Base-by-base conservation (phyloP, 1,284 basidiomycete genomes). In the Spongispora temasekensis region DNA sequence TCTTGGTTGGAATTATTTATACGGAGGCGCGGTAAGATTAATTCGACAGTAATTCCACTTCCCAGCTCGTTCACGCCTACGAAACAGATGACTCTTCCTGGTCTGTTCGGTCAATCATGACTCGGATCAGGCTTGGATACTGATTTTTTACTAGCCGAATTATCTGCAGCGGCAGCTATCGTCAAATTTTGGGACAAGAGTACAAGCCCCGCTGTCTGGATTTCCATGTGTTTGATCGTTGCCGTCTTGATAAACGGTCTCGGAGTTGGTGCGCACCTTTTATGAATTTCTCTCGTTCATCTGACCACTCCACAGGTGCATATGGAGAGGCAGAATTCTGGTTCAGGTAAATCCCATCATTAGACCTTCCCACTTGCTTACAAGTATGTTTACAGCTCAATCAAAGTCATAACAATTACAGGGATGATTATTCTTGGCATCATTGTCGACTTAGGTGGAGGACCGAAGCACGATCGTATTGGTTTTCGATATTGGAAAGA, bases 1-100 rank as follows among this genome's bases (percentile, higher is more conserved):
- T 37, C 78, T 86, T 81, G 85, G 86, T 13, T 89, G 85, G 83
- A 86, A 87, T 67, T 84, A 86, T 68, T 83, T 80, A 78, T 86
- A 84, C 69, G 84, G 82, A 71, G 85, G 83, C 78, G 71, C 72
- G 13, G 76, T 82, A 61, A 48, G 65, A 81, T 65, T 35, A 64
- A 81, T 65, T 77, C 84, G 17, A 5, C 13, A 44, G 35, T 27
- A 6, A 9, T 0, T 46, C 31, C 17, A 19, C 17, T 2, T 44
- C 9, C 3, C n/a, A n/a, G n/a, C 3, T 60, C 28, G 35, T 53
- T 48, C 23, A 17, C 5, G n/a, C 12, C 6, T 44, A 27, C 19
- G 4, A 21, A 30, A 19, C 42, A 68, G 71, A 8, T 71, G 34
- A 68, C 65, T 31, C 51, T 71, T 42, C 68, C 69, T 15, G 69